Percentiles rank a stretch among this genome's conserved stretches.
phyloP scores from a whole-genome alignment of 2,329 filamentous ascomycete genomes.

The Aspergillus sp. region DNA sequence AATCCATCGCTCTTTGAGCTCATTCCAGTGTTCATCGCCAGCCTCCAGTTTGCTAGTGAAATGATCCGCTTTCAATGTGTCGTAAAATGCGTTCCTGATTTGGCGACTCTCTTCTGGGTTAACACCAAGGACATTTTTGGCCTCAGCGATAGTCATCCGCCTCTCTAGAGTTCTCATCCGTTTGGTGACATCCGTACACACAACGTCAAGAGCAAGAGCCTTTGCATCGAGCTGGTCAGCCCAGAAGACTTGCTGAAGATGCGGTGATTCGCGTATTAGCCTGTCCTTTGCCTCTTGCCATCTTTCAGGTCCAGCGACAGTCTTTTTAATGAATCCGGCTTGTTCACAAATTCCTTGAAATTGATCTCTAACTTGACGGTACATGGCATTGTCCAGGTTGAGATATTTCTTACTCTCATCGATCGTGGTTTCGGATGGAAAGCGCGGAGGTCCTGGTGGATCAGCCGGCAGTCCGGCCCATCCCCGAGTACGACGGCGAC shows the following conservation, averaged over 20 bases:
- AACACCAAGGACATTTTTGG: slow-evolving; percentile 64
- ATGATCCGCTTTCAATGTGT: slow-evolving; percentile 57
- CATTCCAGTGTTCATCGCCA: slow-evolving; percentile 63
- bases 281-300: slow-evolving; percentile 67
- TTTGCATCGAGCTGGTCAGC: slow-evolving; percentile 55
- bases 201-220: slow-evolving; percentile 65
- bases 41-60: slow-evolving; percentile 69
- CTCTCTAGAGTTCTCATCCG: slow-evolving; percentile 60
- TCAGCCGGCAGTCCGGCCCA: slow-evolving; percentile 63
- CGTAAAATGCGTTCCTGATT: slow-evolving; percentile 59
- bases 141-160: slow-evolving; percentile 66
- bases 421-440: slow-evolving; percentile 75
- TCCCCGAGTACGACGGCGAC: slow-evolving; percentile 60
- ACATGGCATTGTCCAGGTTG: slow-evolving; percentile 55
- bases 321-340: slow-evolving; percentile 66
- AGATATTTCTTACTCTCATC: slow-evolving; percentile 69
- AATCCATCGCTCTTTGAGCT: slow-evolving; percentile 64
- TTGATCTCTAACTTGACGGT: slow-evolving; percentile 57
- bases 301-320: slow-evolving; percentile 61
- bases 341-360: slow-evolving; percentile 67
- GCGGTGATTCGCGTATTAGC: slow-evolving; percentile 57
- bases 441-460: slow-evolving; percentile 62
- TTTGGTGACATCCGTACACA: slow-evolving; percentile 77
- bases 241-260: slow-evolving; percentile 58
- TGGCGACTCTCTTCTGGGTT: slow-evolving; percentile 62